phyloP scores from a whole-genome alignment of 2,329 filamentous ascomycete species.

The Fusarium continuum region DNA sequence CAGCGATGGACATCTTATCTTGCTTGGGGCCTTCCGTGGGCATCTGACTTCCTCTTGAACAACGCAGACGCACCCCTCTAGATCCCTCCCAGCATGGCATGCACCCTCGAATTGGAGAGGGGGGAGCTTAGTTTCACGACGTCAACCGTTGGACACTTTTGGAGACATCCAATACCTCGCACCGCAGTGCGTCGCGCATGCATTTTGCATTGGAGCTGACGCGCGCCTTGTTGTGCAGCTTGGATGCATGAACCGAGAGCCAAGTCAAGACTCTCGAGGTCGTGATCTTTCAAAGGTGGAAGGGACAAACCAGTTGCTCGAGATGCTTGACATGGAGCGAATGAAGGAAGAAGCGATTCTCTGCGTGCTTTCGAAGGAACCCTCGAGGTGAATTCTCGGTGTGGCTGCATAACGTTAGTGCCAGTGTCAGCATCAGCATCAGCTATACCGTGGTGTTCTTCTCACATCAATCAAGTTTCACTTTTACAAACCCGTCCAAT shows the following conservation, averaged over 20 bases:
- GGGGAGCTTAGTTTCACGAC: conserved; percentile 30
- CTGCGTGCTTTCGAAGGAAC: not conserved
- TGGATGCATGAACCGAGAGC: not conserved
- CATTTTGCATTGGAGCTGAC: conserved; percentile 35
- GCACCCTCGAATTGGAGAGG: conserved; percentile 8
- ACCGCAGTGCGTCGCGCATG: conserved; percentile 31
- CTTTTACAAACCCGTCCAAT: conserved; percentile 2
- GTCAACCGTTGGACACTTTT: conserved; percentile 41
- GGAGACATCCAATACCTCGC: not conserved
- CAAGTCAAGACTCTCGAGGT: not conserved
- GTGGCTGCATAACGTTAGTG: conserved; percentile 28
- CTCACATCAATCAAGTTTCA: conserved; percentile 3
- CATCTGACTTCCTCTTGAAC: conserved; percentile 26
- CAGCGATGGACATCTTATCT: conserved; percentile 33
- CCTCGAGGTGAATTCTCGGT: conserved; percentile 1
- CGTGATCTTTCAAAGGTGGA: not conserved
- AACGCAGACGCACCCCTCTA: conserved; percentile 31
- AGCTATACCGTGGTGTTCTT: conserved; percentile 1
- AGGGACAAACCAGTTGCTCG: conserved; percentile 2
- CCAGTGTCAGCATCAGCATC: conserved; percentile 9
- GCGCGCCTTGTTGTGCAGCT: conserved; percentile 33
- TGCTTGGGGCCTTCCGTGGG: conserved; percentile 1
- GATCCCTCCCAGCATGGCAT: conserved; percentile 1
- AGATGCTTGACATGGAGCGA: not conserved
- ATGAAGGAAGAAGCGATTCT: not conserved